phyloP scores from a whole-genome alignment of 1,284 basidiomycete species.

The Porodaedalea pini region DNA sequence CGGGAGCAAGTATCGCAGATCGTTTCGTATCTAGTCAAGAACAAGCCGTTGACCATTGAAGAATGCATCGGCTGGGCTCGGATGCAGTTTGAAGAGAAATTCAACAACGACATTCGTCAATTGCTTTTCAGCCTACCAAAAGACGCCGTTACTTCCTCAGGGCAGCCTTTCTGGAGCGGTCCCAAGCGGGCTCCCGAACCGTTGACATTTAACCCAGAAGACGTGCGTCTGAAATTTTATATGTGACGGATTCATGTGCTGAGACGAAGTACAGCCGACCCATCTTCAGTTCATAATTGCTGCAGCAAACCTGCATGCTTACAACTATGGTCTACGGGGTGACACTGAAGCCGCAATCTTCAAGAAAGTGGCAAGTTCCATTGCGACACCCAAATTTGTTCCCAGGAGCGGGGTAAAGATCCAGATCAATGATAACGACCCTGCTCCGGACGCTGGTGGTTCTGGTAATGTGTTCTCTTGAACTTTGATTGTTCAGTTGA shows the following conservation, averaged over 20 bases:
- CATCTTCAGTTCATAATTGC: constrained; percentile 91
- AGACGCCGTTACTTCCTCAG: constrained; percentile 85
- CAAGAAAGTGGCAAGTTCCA: constrained; percentile 81
- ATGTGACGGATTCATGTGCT: not conserved
- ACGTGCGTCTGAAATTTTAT: constrained; percentile 57
- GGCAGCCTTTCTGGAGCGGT: constrained; percentile 96
- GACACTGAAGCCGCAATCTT: constrained; percentile 79
- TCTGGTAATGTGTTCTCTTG: constrained; percentile 18
- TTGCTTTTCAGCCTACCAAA: constrained; percentile 92
- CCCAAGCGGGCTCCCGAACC: constrained; percentile 98
- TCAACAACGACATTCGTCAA: constrained; percentile 92
- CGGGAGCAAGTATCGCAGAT: constrained; percentile 91
- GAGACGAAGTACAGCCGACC: constrained; percentile 52
- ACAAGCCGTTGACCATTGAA: constrained; percentile 93
- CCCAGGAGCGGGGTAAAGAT: constrained; percentile 93
- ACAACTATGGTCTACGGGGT: constrained; percentile 96
- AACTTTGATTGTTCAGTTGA: not conserved
- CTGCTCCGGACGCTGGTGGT: constrained; percentile 55
- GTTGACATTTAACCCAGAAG: constrained; percentile 79
- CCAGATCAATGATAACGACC: constrained; percentile 94
- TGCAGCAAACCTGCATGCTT: constrained; percentile 95
- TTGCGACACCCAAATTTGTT: constrained; percentile 89
- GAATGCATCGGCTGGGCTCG: constrained; percentile 98
- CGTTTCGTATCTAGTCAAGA: constrained; percentile 84
- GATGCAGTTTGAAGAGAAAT: constrained; percentile 93